These are phyloP conservation scores for Cordyceps javanica DNA, from an alignment of 2,329 filamentous ascomycete genomes.

Conservation along the genomic window DNA sequence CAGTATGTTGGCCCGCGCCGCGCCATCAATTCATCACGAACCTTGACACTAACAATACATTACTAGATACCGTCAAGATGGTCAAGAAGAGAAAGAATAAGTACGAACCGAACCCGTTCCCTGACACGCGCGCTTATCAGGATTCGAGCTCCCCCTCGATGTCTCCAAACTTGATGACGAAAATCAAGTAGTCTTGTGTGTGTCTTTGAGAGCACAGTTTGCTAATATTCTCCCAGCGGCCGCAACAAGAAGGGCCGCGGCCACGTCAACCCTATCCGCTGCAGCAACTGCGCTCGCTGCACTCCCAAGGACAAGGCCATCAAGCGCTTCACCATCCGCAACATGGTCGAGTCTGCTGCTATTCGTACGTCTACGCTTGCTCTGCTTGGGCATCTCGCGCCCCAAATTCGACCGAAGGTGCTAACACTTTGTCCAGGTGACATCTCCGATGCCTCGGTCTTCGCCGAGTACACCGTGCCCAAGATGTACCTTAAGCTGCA, in stretches of 20 bases:
- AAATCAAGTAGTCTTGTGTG: not conserved
- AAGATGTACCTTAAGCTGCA: constrained; percentile 99
- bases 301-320: constrained; percentile 99
- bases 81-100: constrained; percentile 69
- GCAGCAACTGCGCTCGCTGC: constrained; percentile 70
- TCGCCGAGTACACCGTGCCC: constrained; percentile 97
- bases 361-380: constrained; percentile 74
- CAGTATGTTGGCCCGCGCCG: constrained; percentile 15
- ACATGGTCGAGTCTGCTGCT: constrained; percentile 99
- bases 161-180: not conserved
- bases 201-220: constrained; percentile 1
- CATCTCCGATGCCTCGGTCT: constrained; percentile 99
- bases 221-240: constrained; percentile 54
- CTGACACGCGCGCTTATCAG: constrained; percentile 1
- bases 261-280: constrained; percentile 98
- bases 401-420: not conserved
- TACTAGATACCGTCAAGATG: constrained; percentile 55
- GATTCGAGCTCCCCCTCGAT: not conserved
- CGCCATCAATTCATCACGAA: constrained; percentile 16
- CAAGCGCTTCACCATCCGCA: constrained; percentile 99
- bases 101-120: constrained; percentile 33
- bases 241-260: constrained; percentile 99
- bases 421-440: constrained; percentile 60
- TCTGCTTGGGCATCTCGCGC: not conserved
- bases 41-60: constrained; percentile 24